Evolutionary conservation across 2,329 filamentous ascomycete species (phyloP).

Genomic region (Ophiocordyceps camponoti-leonardi): DNA sequence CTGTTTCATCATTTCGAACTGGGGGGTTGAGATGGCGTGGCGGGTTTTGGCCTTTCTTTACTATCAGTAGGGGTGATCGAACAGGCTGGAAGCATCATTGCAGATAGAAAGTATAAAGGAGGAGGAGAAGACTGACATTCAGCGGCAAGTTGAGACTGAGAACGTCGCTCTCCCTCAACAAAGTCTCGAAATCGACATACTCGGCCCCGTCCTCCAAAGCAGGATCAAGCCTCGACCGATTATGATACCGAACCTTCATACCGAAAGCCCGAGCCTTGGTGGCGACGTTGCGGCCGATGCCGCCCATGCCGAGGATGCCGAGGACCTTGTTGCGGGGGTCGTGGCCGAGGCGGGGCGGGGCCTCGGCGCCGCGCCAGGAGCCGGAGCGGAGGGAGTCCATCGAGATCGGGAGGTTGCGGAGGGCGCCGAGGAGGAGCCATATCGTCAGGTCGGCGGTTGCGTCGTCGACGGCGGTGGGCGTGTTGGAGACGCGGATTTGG

Average conservation of each 20-base stretch:
- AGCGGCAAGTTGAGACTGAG: conserved; percentile 36
- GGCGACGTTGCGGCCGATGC: conserved; percentile 32
- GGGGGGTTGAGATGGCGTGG: conserved; percentile 41
- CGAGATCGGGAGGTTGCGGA: conserved; percentile 45
- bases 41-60: conserved; percentile 48
- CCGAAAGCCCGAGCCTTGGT: conserved; percentile 35
- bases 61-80: too few species aligned
- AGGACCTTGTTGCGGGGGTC: conserved; percentile 49
- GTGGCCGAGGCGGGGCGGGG: conserved; percentile 32
- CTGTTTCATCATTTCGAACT: conserved; percentile 36
- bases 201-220: conserved; percentile 11
- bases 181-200: conserved; percentile 36
- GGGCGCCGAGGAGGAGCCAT: conserved; percentile 52
- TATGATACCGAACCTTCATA: conserved; percentile 42
- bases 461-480: conserved; percentile 49
- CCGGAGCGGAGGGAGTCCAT: conserved; percentile 40
- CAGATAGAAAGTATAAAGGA: too few species aligned
- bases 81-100: too few species aligned
- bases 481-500: conserved; percentile 46
- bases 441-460: conserved; percentile 55
- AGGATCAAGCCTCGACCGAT: conserved; percentile 24
- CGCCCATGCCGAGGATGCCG: conserved; percentile 43
- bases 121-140: conserved; percentile 42
- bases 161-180: conserved; percentile 34
- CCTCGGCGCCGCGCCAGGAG: conserved; percentile 34